These are phyloP conservation scores for Byssochlamys sp. DNA, from an alignment of 2,329 filamentous ascomycete species.

Conservation along the genomic window DNA sequence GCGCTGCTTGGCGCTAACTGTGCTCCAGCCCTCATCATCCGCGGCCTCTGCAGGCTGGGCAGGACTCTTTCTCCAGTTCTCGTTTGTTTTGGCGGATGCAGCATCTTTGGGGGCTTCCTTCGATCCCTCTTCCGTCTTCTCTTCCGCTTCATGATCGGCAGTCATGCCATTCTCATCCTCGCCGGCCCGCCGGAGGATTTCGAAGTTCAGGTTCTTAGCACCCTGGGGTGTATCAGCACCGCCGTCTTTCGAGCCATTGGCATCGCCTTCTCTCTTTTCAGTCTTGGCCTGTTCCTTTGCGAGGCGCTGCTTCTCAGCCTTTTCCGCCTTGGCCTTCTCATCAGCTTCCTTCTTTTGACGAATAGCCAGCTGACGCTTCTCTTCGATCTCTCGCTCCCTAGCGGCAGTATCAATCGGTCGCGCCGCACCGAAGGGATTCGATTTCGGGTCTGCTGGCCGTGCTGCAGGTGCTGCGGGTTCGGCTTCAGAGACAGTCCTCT, in stretches of 20 bases:
- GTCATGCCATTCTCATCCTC: constrained; percentile 41
- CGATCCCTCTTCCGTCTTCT: constrained; percentile 34
- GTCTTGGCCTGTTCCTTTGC: constrained; percentile 30
- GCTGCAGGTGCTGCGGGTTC: constrained; percentile 38
- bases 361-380: constrained; percentile 58
- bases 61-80: constrained; percentile 33
- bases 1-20: constrained; percentile 35
- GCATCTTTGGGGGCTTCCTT: constrained; percentile 48
- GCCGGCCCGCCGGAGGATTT: constrained; percentile 45
- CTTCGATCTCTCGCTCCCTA: constrained; percentile 79
- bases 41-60: constrained; percentile 19
- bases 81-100: constrained; percentile 31
- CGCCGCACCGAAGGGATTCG: constrained; percentile 87
- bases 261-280: constrained; percentile 24
- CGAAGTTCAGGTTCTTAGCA: constrained; percentile 45
- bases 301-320: constrained; percentile 51
- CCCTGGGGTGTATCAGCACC: constrained; percentile 31
- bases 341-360: constrained; percentile 77
- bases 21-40: constrained; percentile 42
- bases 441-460: constrained; percentile 57
- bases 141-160: constrained; percentile 43
- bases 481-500: constrained; percentile 79
- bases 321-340: constrained; percentile 70
- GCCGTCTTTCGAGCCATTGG: constrained; percentile 34
- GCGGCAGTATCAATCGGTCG: constrained; percentile 87